Percentiles rank a stretch among this genome's conserved stretches.
phyloP scores from a whole-genome alignment of 306 rosid species.

The Heteromeles arbutifolia region DNA sequence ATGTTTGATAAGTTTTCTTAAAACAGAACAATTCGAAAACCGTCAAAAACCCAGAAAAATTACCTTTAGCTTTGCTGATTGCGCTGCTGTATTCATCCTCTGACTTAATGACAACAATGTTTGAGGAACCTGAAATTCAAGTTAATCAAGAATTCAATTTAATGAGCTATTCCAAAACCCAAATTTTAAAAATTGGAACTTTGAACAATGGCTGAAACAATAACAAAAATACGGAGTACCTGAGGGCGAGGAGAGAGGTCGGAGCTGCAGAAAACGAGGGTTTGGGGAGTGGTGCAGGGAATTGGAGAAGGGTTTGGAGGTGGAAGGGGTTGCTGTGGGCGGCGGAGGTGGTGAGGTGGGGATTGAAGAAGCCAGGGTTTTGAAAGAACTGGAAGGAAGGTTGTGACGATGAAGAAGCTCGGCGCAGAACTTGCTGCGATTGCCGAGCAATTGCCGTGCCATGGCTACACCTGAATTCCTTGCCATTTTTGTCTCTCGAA shows the following conservation, averaged over 20 bases:
- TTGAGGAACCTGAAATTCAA: slow-evolving; percentile 47
- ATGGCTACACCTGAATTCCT: background rate
- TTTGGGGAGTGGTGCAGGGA: background rate
- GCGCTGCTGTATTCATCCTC: slow-evolving; percentile 47
- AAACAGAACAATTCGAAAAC: background rate
- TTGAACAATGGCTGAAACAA: background rate
- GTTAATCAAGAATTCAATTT: background rate
- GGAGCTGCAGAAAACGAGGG: background rate
- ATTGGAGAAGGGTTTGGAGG: slow-evolving; percentile 5
- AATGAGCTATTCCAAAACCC: background rate
- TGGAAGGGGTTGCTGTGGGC: slow-evolving; percentile 1
- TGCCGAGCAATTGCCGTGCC: background rate
- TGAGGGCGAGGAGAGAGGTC: slow-evolving; percentile 17
- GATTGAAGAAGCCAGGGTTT: slow-evolving; percentile 4
- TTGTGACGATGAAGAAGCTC: background rate
- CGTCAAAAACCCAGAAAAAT: background rate
- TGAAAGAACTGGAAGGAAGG: background rate
- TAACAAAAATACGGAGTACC: background rate
- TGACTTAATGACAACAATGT: slow-evolving; percentile 39
- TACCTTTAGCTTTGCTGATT: slow-evolving; percentile 47
- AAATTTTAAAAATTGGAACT: background rate
- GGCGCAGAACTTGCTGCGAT: slow-evolving; percentile 1
- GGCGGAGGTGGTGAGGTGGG: background rate
- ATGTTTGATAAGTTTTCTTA: background rate
- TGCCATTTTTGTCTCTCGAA: background rate